These are phyloP conservation scores for Phyllosticta paracitricarpa DNA, from an alignment of 2,329 filamentous ascomycete species.

Conservation along the genomic window DNA sequence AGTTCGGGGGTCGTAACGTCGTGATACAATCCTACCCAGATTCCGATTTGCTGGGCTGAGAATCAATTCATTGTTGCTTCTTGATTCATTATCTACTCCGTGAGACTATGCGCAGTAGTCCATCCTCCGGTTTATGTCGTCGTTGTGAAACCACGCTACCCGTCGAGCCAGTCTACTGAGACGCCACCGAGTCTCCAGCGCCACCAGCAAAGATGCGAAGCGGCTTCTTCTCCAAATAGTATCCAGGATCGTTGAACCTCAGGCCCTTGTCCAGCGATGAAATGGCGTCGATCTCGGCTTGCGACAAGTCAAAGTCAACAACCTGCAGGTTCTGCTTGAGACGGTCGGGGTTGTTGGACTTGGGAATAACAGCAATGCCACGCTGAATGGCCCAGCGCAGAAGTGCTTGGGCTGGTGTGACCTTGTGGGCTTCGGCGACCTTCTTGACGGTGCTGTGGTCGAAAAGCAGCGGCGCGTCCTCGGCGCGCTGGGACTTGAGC, in stretches of 20 bases:
- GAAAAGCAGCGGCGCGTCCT: conserved; percentile 58
- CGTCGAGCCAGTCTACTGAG: too few relatives aligned
- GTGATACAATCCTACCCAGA: too few relatives aligned
- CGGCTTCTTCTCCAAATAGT: conserved; percentile 18
- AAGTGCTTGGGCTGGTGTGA: conserved; percentile 70
- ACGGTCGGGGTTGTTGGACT: conserved; percentile 35
- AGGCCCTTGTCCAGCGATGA: conserved; percentile 26
- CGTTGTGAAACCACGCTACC: too few relatives aligned
- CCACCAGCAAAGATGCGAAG: conserved; percentile 17
- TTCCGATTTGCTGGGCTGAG: too few relatives aligned
- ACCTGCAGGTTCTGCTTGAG: conserved; percentile 25
- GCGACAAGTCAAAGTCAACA: conserved; percentile 20
- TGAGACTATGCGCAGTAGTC: too few relatives aligned
- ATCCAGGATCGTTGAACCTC: conserved; percentile 24
- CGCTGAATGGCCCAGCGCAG: conserved; percentile 79
- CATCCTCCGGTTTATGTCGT: too few relatives aligned
- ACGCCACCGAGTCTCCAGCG: not conserved
- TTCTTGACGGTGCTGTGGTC: conserved; percentile 54
- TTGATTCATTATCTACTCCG: too few relatives aligned
- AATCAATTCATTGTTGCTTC: too few relatives aligned
- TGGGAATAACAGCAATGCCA: conserved; percentile 71
- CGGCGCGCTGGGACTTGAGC: conserved; percentile 54
- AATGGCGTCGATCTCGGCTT: conserved; percentile 22
- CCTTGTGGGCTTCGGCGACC: conserved; percentile 59
- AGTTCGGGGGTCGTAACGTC: too few relatives aligned